Evolutionary conservation across 805 yeast genomes (phyloP), one percentile per base, ranked within the genome.

Genomic region (Saccharomycopsis olivae): DNA sequence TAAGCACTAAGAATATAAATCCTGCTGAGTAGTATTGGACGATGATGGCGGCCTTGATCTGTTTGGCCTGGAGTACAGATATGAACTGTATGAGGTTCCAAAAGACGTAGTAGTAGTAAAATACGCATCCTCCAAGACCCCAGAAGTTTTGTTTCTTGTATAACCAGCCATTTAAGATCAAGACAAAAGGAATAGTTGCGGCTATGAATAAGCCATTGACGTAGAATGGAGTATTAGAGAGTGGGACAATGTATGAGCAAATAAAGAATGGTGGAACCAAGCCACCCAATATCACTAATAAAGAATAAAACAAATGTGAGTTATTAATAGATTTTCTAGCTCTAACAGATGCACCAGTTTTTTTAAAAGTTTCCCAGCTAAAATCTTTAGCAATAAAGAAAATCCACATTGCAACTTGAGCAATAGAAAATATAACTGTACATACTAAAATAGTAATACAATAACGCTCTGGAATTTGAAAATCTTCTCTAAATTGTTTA

Each of bases 281-380:
- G 6, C 44, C 47, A 6, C 43, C 36, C 4, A 43, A 28, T 21
- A 39, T 19, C 3, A 39, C 36, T 13, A 43, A 29, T 11, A 43
- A 5, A 10, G 47, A 23, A 30, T 40, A 25, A 19, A 32, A 36
- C 9, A 43, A 32, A 5, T 40, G 33, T n/a, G 19, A 25, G 15
- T 27, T 20, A 4, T 43, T 35, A 25, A 39, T 29, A 8, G 32
- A 9, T 11, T 36, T 31, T 15, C 29, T 29, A 9, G 36, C 39
- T 6, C 37, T 25, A 11, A 36, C 16, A 6, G 41, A 36, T 4
- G 44, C 40, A 9, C 41, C 47, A n/a, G 41, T 35, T 37, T 39
- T 43, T 14, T 32, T 43, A 19, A 40, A 43, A 19, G 33, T 39
- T 21, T 43, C 44, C 43, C 43, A 39, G 20, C 37, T 39, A 30